Conservation (phyloP, 345 rosid species). For the Trapa bicornis region DNA sequence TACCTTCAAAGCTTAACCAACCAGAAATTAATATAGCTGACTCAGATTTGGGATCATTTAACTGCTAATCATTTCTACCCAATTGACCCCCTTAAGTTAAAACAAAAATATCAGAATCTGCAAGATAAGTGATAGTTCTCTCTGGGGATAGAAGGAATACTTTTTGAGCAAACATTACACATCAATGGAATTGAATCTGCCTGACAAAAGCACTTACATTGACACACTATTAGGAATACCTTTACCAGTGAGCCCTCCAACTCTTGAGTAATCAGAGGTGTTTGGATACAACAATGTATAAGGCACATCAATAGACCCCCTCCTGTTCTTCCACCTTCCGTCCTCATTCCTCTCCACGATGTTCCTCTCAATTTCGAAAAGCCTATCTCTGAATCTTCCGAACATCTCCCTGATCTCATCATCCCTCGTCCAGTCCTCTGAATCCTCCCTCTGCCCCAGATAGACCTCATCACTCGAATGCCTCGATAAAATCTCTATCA, state of each 20-base stretch:
- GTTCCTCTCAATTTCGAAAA: constrained; percentile 8
- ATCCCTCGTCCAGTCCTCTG: constrained; percentile 6
- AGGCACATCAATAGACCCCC: constrained; percentile 8
- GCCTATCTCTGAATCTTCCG: constrained; percentile 7
- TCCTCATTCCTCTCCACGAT: constrained; percentile 8
- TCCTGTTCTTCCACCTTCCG: constrained; percentile 11
- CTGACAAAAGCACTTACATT: constrained; percentile 1
- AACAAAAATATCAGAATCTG: too few relatives aligned
- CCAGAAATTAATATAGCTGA: background rate
- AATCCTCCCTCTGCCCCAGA: constrained; percentile 7
- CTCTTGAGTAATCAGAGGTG: constrained; percentile 7
- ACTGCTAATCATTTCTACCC: background rate
- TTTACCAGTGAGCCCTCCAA: constrained; percentile 17
- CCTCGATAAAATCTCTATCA: constrained; percentile 10
- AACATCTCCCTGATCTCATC: constrained; percentile 2
- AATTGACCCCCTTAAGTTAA: background rate
- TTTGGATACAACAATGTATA: constrained; percentile 10
- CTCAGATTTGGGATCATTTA: background rate
- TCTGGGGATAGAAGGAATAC: too few relatives aligned
- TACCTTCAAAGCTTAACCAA: background rate
- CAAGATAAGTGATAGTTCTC: too few relatives aligned
- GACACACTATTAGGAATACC: constrained; percentile 15
- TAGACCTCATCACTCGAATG: constrained; percentile 11
- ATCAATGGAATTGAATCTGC: background rate
- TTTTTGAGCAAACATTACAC: too few relatives aligned